A percentile compares a stretch with the other conserved stretches of the same genome.
Conservation (phyloP, 2,329 filamentous ascomycete genomes). For the Aspergillus sergii region DNA sequence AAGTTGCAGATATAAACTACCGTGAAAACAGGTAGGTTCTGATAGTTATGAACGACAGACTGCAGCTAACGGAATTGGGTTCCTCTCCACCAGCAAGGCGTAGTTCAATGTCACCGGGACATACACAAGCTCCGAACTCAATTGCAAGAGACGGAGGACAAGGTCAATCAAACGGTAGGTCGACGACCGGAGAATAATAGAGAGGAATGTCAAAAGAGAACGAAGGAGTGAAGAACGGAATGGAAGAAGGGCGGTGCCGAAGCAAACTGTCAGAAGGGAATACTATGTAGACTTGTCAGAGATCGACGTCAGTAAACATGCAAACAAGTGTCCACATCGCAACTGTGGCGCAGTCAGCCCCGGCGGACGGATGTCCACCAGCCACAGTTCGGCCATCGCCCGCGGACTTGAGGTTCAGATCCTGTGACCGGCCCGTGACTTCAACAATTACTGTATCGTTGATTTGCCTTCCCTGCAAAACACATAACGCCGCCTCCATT, state of each 20-base stretch:
- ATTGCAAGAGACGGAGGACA: slow-evolving; percentile 8
- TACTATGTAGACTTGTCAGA: slow-evolving; percentile 1
- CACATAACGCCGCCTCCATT: not conserved
- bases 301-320: slow-evolving; percentile 15
- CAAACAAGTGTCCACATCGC: slow-evolving; percentile 29
- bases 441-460: not conserved
- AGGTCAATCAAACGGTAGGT: not conserved
- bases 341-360: slow-evolving; percentile 19
- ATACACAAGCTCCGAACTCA: slow-evolving; percentile 54
- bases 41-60: slow-evolving; percentile 21
- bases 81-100: slow-evolving; percentile 1
- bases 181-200: slow-evolving; percentile 5
- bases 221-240: slow-evolving; percentile 16
- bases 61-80: slow-evolving; percentile 19
- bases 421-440: slow-evolving; percentile 1
- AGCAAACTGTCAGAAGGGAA: not conserved
- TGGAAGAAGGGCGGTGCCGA: slow-evolving; percentile 9
- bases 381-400: slow-evolving; percentile 17
- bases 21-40: slow-evolving; percentile 9
- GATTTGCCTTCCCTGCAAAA: not conserved
- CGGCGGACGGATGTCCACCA: slow-evolving; percentile 6
- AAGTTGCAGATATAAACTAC: slow-evolving; percentile 4
- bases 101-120: slow-evolving; percentile 28
- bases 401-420: not conserved
- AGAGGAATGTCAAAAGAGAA: slow-evolving; percentile 5